Conservation (phyloP, 1,284 basidiomycete species). For the Athelia sp. region DNA sequence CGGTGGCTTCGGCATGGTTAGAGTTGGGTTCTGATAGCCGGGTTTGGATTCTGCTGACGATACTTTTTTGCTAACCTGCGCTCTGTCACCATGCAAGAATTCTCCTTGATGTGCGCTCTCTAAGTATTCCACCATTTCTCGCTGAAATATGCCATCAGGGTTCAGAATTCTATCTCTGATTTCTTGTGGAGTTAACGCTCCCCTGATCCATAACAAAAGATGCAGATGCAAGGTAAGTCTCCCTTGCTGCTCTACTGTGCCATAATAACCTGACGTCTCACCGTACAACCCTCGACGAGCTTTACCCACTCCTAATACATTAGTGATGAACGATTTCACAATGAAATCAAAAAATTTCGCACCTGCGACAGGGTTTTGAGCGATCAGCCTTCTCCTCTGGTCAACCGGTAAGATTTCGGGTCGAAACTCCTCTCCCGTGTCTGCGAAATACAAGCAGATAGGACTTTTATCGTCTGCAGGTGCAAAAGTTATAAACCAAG, state of each 20-base stretch:
- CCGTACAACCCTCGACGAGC: conserved; percentile 24
- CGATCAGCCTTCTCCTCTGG: conserved; percentile 13
- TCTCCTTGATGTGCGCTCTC: conserved; percentile 18
- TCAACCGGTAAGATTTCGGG: neutral
- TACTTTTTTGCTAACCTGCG: neutral
- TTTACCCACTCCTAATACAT: conserved; percentile 21
- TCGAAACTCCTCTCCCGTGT: neutral
- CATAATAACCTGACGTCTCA: conserved; percentile 26
- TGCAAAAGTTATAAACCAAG: conserved; percentile 10
- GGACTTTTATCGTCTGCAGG: conserved; percentile 7
- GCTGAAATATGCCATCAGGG: conserved; percentile 16
- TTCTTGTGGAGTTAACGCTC: conserved; percentile 21
- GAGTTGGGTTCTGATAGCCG: no score
- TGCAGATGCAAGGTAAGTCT: conserved; percentile 28
- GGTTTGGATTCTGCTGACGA: neutral
- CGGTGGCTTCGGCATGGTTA: no score
- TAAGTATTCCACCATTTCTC: conserved; percentile 19
- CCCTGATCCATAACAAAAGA: conserved; percentile 24
- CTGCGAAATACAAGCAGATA: conserved; percentile 4
- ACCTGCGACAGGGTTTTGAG: conserved; percentile 25
- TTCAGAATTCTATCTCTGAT: conserved; percentile 21
- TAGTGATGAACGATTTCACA: conserved; percentile 22
- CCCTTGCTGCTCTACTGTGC: conserved; percentile 32
- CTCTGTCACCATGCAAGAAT: conserved; percentile 11
- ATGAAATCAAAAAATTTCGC: no score